These are phyloP conservation scores for Rhizopogon vulgaris DNA, from an alignment of 768 basidiomycete species.

Conservation along the genomic window DNA sequence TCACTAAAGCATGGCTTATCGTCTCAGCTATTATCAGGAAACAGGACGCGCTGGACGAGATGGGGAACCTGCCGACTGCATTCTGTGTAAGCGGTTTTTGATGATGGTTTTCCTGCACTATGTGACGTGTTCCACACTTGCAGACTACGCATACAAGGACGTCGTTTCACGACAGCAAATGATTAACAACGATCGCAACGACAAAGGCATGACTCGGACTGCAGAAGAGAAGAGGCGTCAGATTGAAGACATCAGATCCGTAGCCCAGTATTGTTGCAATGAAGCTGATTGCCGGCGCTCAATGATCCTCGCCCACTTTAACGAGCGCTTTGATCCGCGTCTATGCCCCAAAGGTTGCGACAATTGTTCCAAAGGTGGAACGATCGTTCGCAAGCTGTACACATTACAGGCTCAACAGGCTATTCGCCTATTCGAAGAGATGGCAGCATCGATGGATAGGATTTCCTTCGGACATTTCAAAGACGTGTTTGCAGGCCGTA, in stretches of 20 bases:
- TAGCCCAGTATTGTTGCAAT: conserved; percentile 78
- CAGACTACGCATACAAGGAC: conserved; percentile 67
- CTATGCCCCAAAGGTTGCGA: conserved; percentile 74
- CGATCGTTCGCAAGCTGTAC: conserved; percentile 49
- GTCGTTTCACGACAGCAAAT: conserved; percentile 47
- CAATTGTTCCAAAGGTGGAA: conserved; percentile 60
- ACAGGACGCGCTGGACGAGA: conserved; percentile 96
- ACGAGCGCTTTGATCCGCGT: conserved; percentile 65
- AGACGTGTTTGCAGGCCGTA: conserved; percentile 62
- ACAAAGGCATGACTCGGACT: conserved; percentile 26
- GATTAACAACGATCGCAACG: conserved; percentile 49
- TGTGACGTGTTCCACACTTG: neutral
- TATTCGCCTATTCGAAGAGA: conserved; percentile 49
- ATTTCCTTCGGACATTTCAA: conserved; percentile 58
- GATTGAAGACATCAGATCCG: conserved; percentile 54
- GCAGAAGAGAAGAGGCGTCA: conserved; percentile 51
- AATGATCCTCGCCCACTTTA: conserved; percentile 86
- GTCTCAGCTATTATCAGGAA: conserved; percentile 80
- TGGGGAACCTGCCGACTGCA: conserved; percentile 74
- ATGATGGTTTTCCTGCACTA: neutral
- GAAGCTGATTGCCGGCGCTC: conserved; percentile 80
- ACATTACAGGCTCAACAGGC: conserved; percentile 48
- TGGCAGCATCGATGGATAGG: conserved; percentile 38
- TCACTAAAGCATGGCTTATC: conserved; percentile 5
- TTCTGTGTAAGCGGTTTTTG: conserved; percentile 60